phyloP scores from a whole-genome alignment of 1,284 basidiomycete genomes.

The Grifola frondosa region DNA sequence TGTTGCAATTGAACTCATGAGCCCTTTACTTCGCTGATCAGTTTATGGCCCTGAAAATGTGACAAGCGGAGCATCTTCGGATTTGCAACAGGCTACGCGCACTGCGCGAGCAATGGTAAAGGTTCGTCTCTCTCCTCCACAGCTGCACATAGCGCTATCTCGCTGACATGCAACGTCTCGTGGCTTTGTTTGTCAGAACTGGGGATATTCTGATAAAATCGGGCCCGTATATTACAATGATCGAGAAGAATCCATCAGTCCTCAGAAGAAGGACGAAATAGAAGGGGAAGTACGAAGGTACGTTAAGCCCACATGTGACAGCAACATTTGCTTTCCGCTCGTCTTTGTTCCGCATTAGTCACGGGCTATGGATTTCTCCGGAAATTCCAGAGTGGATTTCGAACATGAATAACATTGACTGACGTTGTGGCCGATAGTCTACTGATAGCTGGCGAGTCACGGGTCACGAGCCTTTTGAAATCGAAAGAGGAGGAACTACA shows the following conservation, averaged over 20 bases:
- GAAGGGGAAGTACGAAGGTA: conserved; percentile 82
- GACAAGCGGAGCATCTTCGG: conserved; percentile 88
- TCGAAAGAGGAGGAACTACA: conserved; percentile 80
- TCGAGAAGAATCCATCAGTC: conserved; percentile 66
- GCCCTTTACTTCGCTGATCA: conserved; percentile 28
- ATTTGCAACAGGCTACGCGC: conserved; percentile 77
- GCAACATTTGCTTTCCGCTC: conserved; percentile 2
- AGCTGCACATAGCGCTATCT: conserved; percentile 4
- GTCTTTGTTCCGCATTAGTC: no score
- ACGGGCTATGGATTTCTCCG: conserved; percentile 4
- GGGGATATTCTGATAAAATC: conserved; percentile 85
- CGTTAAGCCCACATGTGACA: conserved; percentile 33
- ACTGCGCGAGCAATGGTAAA: conserved; percentile 89
- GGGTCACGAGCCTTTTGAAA: conserved; percentile 70
- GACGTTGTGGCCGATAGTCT: conserved; percentile 47
- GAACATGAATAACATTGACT: conserved; percentile 15
- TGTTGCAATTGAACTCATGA: neutral
- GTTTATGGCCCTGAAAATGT: conserved; percentile 88
- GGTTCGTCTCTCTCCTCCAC: conserved; percentile 43
- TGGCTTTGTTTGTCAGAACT: conserved; percentile 38
- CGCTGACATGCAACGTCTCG: conserved; percentile 1
- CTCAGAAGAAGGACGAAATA: conserved; percentile 76
- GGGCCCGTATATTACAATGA: conserved; percentile 82
- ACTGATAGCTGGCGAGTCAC: conserved; percentile 70
- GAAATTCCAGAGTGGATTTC: conserved; percentile 4